Evolutionary conservation across 345 rosid species (phyloP).

Genomic region (Eutrema yunnanense): DNA sequence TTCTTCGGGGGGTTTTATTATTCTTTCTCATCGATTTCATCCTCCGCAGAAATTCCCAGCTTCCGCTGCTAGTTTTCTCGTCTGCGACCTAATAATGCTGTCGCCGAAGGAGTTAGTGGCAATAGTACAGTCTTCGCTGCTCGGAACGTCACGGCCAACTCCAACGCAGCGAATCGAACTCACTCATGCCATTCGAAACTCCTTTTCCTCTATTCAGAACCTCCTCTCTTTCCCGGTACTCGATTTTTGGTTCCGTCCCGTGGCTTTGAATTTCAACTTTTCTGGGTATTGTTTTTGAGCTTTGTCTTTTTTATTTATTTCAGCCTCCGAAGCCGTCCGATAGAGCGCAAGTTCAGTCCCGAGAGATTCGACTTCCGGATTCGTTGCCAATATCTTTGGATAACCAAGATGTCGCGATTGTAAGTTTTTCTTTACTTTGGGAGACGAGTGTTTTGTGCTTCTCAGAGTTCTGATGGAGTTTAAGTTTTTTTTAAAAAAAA

Average conservation of each 20-base stretch:
- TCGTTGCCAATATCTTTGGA: slow-evolving; percentile 72
- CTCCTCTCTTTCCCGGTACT: slow-evolving; percentile 69
- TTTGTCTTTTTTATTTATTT: not conserved
- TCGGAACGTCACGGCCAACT: slow-evolving; percentile 57
- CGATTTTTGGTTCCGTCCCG: not conserved
- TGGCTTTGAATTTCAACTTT: not conserved
- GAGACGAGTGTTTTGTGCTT: slow-evolving; percentile 24
- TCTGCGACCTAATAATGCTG: slow-evolving; percentile 33
- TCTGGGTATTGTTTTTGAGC: not conserved
- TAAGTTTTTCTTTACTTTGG: slow-evolving; percentile 29
- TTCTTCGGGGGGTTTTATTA: not conserved
- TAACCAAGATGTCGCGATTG: slow-evolving; percentile 84
- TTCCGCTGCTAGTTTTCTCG: not conserved
- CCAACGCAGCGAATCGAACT: slow-evolving; percentile 72
- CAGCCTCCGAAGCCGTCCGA: slow-evolving; percentile 78
- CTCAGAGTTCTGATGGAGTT: not conserved
- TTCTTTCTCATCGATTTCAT: not conserved
- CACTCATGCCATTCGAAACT: slow-evolving; percentile 66
- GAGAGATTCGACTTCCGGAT: slow-evolving; percentile 85
- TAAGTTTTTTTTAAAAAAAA: not conserved
- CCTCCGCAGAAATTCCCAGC: not conserved
- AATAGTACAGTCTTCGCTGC: slow-evolving; percentile 59
- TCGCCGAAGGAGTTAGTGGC: slow-evolving; percentile 67
- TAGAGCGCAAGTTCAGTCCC: slow-evolving; percentile 72
- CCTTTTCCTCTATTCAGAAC: slow-evolving; percentile 56